Evolutionary conservation across 345 rosid species (phyloP), one percentile per base, ranked within the genome.

Genomic region (Cardamine chenopodiifolia): DNA sequence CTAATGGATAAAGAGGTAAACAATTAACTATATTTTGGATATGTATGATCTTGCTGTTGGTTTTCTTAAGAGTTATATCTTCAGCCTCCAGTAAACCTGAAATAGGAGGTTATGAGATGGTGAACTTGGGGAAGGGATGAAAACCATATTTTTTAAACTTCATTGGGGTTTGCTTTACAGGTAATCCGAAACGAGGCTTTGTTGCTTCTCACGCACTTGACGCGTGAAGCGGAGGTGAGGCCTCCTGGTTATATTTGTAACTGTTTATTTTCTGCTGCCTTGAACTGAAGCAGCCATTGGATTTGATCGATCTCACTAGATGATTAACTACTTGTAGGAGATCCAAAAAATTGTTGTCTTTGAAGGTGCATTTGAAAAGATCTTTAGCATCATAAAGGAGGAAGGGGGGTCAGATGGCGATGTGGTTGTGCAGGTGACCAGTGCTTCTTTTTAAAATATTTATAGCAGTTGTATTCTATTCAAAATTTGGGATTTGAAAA

Each of bases 351-450:
- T 95, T 68, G 84, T 95, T 26, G 99, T 95, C 78, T 95, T 95
- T 59, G 98, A 95, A 89, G 98, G 98, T 72, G 98, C 96, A 60
- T 92, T 90, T 75, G 99, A 95, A 83, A 95, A 95, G 70, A 87
- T 88, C 7, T 95, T 95, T 82, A 87, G 98, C 78, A 95, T 95
- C 67, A 86, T 95, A 25, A 90, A 80, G 76, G 98, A 95, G 80
- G 99, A 95, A 84, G 99, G 99, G 22, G 98, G 91, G 18, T 86
- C 99, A 47, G 99, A 95, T 57, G 99, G 99, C 39, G 99, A 96
- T 78, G 96, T 95, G 53, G 98, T 95, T 68, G 99, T 95, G 79
- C 99, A 95, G 98, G 99, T 95, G 73, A 82, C 44, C 34, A 64
- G 15, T 20, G 25, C 3, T 32, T 77, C 26, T 39, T 49, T 17